Evolutionary conservation across 345 rosid species (phyloP).

Genomic region (Carallia pectinifolia): DNA sequence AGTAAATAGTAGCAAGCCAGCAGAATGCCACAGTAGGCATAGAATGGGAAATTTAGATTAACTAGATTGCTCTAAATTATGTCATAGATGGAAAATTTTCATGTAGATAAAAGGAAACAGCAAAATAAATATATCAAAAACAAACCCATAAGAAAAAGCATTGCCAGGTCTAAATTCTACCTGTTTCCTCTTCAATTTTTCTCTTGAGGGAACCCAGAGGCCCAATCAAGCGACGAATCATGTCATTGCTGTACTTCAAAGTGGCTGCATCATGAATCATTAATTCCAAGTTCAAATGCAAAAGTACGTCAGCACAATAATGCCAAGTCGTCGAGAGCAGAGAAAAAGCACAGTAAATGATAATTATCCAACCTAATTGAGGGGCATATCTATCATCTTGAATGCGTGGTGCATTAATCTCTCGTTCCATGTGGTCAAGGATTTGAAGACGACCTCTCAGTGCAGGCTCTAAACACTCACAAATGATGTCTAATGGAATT

Average conservation of each 20-base stretch:
- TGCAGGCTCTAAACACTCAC: slow-evolving; percentile 83
- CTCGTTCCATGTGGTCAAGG: slow-evolving; percentile 83
- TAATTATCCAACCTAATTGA: slow-evolving; percentile 57
- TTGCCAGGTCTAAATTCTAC: slow-evolving; percentile 28
- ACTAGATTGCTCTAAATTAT: neutral
- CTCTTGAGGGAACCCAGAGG: slow-evolving; percentile 79
- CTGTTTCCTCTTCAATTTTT: slow-evolving; percentile 95
- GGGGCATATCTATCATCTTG: slow-evolving; percentile 55
- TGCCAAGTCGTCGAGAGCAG: neutral
- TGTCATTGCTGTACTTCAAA: slow-evolving; percentile 73
- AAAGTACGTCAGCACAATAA: neutral
- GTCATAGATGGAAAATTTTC: neutral
- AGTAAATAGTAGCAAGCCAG: neutral
- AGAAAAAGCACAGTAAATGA: slow-evolving; percentile 12
- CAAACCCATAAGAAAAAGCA: neutral
- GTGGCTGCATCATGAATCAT: slow-evolving; percentile 51
- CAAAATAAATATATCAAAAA: neutral
- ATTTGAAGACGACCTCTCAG: slow-evolving; percentile 85
- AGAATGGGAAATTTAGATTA: neutral
- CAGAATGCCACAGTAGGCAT: neutral
- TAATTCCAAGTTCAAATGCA: slow-evolving; percentile 17
- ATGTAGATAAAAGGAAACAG: too few relatives aligned
- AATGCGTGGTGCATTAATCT: slow-evolving; percentile 64
- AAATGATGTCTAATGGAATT: slow-evolving; percentile 87
- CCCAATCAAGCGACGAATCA: slow-evolving; percentile 81